Conservation (phyloP, 2,329 filamentous ascomycete genomes). For the Colletotrichum nymphaeae region DNA sequence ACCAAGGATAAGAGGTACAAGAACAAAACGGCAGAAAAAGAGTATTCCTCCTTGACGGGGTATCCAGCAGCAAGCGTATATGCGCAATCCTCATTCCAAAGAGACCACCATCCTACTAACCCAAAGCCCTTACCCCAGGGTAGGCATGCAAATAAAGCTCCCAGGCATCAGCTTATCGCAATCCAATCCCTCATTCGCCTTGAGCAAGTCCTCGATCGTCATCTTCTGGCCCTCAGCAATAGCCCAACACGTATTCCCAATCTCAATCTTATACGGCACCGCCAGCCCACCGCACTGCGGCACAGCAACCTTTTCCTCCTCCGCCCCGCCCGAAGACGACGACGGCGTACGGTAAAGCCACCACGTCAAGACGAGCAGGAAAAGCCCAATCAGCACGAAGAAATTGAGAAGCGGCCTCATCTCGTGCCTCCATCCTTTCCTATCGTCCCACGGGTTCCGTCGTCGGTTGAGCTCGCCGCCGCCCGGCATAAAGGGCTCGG, state of each 20-base stretch:
- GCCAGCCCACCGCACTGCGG: conserved; percentile 30
- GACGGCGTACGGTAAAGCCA: conserved; percentile 51
- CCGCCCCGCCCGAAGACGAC: conserved; percentile 12
- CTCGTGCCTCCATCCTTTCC: conserved; percentile 61
- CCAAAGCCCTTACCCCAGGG: neutral
- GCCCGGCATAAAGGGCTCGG: conserved; percentile 45
- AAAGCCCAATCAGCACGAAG: conserved; percentile 63
- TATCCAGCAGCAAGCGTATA: neutral
- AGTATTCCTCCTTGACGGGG: neutral
- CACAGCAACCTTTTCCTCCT: conserved; percentile 22
- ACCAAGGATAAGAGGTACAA: neutral
- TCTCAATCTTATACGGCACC: conserved; percentile 51
- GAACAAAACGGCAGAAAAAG: neutral
- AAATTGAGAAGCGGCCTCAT: conserved; percentile 69
- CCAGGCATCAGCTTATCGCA: conserved; percentile 59
- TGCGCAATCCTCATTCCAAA: neutral
- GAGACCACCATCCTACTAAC: conserved; percentile 6
- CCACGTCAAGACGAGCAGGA: conserved; percentile 62
- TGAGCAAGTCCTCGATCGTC: conserved; percentile 57
- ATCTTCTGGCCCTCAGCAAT: conserved; percentile 57
- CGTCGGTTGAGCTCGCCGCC: neutral
- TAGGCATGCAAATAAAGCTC: conserved; percentile 57
- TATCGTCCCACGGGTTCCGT: conserved; percentile 33
- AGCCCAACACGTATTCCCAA: conserved; percentile 65
- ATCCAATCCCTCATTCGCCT: conserved; percentile 56